Conservation (phyloP, 1,284 basidiomycete genomes). For the Rhizoctonia solani region DNA sequence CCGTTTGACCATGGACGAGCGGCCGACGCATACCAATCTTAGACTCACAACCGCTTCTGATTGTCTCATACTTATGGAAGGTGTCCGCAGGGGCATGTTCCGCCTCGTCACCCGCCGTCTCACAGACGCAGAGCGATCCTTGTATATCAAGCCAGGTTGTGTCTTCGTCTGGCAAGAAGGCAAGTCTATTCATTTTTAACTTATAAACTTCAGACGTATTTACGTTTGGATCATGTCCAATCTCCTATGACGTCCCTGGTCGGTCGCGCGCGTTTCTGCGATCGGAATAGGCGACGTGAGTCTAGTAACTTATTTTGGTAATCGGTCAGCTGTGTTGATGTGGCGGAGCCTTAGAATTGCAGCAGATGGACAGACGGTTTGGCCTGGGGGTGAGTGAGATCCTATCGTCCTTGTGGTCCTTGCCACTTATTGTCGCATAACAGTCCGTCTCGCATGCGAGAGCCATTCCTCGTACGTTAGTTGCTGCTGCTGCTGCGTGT, state of each 20-base stretch:
- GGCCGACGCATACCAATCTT: constrained; percentile 32
- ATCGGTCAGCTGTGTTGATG: constrained; percentile 33
- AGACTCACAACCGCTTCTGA: constrained; percentile 33
- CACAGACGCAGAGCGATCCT: constrained; percentile 33
- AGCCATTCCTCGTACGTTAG: constrained; percentile 30
- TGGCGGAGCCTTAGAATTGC: constrained; percentile 32
- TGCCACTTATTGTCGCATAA: not conserved
- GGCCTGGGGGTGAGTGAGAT: constrained; percentile 36
- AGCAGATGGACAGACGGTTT: constrained; percentile 34
- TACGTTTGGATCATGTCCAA: constrained; percentile 6
- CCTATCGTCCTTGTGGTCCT: constrained; percentile 27
- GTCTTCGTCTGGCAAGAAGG: constrained; percentile 34
- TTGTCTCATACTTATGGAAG: constrained; percentile 33
- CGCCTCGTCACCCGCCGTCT: constrained; percentile 33
- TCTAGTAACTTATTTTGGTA: constrained; percentile 29
- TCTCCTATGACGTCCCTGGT: not conserved
- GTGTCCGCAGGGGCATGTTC: constrained; percentile 26
- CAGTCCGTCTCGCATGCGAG: constrained; percentile 34
- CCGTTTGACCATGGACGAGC: constrained; percentile 35
- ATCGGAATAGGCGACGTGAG: constrained; percentile 33
- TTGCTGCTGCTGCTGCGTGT: too few species aligned
- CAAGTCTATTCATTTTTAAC: constrained; percentile 5
- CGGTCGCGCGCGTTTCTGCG: not conserved
- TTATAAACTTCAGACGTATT: not conserved
- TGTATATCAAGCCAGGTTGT: constrained; percentile 32